phyloP scores from a whole-genome alignment of 1,284 basidiomycete genomes.

The Ceratobasidium sp. region DNA sequence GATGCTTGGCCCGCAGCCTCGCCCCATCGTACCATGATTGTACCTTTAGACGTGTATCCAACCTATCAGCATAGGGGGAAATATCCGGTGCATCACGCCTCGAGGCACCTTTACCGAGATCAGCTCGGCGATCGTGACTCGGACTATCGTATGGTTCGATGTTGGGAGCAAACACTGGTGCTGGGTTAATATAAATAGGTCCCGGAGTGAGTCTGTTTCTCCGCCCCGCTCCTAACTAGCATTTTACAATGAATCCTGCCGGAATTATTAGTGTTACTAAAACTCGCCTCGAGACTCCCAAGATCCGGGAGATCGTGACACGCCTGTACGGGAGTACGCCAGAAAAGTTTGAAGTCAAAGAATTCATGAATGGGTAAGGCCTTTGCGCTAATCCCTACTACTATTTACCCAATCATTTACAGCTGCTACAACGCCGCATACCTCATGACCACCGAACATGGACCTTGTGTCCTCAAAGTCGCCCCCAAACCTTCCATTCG shows the following conservation, averaged over 20 bases:
- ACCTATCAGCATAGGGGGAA: not conserved
- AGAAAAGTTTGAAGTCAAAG: slow-evolving; percentile 3
- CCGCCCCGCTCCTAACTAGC: not conserved
- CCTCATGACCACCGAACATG: slow-evolving; percentile 30
- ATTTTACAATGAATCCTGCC: not conserved
- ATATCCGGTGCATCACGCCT: not conserved
- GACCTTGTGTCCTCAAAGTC: slow-evolving; percentile 33
- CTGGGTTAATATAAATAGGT: not conserved
- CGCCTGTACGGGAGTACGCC: slow-evolving; percentile 4
- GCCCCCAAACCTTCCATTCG: slow-evolving; percentile 25
- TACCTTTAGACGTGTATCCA: not conserved
- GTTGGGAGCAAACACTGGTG: not conserved
- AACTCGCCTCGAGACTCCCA: slow-evolving; percentile 1
- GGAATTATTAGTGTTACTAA: slow-evolving; percentile 38
- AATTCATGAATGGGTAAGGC: slow-evolving; percentile 26
- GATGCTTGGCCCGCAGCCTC: not conserved
- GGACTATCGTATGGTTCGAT: not conserved
- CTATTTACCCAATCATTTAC: not conserved
- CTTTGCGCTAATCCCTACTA: not conserved
- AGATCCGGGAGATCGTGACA: slow-evolving; percentile 18
- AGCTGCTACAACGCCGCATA: slow-evolving; percentile 42
- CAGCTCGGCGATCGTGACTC: slow-evolving; percentile 14
- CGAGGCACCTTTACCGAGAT: not conserved
- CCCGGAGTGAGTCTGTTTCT: not conserved
- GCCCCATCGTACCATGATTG: not conserved